phyloP scores from a whole-genome alignment of 257 asterid genomes.

The Solanum neorickii region DNA sequence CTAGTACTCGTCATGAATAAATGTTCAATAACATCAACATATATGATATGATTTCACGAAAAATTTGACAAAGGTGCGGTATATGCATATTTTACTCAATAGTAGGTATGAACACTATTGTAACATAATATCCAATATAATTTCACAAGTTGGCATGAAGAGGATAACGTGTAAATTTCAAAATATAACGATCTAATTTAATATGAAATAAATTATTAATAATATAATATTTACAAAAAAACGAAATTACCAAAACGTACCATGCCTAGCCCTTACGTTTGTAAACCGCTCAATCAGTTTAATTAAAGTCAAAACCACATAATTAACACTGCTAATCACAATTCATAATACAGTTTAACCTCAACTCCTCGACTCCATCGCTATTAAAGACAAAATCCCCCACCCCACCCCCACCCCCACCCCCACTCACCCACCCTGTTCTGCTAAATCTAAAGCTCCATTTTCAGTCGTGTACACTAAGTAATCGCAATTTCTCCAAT shows the following conservation, averaged over 20 bases:
- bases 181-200: not conserved
- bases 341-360: not conserved
- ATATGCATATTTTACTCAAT: too few species aligned
- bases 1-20: too few species aligned
- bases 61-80: too few species aligned
- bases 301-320: not conserved
- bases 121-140: too few species aligned
- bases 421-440: not conserved
- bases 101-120: too few species aligned
- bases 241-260: not conserved
- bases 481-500: not conserved
- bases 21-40: too few species aligned
- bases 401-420: rapidly evolving
- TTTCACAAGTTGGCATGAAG: too few species aligned
- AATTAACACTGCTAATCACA: not conserved
- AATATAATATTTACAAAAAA: too few species aligned
- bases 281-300: not conserved
- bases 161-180: too few species aligned
- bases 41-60: not conserved
- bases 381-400: not conserved
- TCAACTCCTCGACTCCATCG: not conserved
- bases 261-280: not conserved
- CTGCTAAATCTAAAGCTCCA: not conserved
- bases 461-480: not conserved
- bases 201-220: too few species aligned